Evolutionary conservation across 441 rosid species (phyloP).

Genomic region (Melastoma candidum): DNA sequence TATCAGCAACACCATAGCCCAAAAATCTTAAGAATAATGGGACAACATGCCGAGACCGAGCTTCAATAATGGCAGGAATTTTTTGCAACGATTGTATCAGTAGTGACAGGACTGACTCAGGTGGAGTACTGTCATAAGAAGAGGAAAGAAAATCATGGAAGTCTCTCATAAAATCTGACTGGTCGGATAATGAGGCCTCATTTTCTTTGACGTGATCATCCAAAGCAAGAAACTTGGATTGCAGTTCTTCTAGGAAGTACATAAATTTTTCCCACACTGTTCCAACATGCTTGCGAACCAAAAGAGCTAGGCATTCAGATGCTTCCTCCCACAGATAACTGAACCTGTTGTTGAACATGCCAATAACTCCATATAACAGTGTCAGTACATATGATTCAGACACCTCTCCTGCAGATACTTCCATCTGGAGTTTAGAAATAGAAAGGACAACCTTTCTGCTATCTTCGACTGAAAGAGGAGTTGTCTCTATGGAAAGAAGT

Average conservation of each 20-base stretch:
- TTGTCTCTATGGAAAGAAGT: conserved; percentile 52
- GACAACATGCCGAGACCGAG: conserved; percentile 60
- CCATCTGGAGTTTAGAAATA: conserved; percentile 55
- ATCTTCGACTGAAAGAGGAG: conserved; percentile 52
- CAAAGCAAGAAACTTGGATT: conserved; percentile 31
- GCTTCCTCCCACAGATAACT: conserved; percentile 59
- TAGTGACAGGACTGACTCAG: conserved; percentile 38
- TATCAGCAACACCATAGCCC: conserved; percentile 52
- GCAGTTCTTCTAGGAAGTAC: conserved; percentile 40
- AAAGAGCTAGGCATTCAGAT: conserved; percentile 67
- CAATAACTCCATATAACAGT: conserved; percentile 66
- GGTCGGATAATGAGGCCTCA: conserved; percentile 24
- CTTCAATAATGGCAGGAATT: conserved; percentile 50
- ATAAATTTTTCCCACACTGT: conserved; percentile 65
- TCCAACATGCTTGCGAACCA: conserved; percentile 39
- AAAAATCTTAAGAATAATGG: conserved; percentile 70
- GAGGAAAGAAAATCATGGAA: conserved; percentile 34
- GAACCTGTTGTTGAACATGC: conserved; percentile 66
- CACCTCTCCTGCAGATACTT: conserved; percentile 65
- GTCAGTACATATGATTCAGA: conserved; percentile 41
- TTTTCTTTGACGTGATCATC: conserved; percentile 24
- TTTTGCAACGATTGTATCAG: conserved; percentile 76
- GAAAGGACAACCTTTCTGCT: conserved; percentile 52
- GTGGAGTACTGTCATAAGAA: conserved; percentile 44
- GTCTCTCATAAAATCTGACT: conserved; percentile 38